A percentile compares a stretch with the other conserved stretches of the same genome.
Conservation (phyloP, 345 rosid species). For the Dipteronia sinensis region DNA sequence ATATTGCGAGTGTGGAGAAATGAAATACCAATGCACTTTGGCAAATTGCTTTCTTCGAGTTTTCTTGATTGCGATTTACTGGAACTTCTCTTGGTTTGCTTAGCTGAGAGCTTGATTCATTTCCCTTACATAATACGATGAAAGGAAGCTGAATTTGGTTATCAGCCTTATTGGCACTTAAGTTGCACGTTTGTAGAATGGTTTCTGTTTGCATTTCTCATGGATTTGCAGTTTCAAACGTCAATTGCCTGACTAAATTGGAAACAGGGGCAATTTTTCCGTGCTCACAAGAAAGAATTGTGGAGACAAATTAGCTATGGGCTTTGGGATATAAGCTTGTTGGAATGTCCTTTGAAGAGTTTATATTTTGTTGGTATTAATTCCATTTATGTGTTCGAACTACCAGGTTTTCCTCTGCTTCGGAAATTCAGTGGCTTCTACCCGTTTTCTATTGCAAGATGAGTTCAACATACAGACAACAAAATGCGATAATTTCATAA, state of each 20-base stretch:
- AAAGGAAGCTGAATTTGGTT: not conserved
- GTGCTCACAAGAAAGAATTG: too few relatives aligned
- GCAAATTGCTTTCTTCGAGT: not conserved
- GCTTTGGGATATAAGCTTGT: not conserved
- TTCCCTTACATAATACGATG: not conserved
- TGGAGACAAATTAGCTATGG: not conserved
- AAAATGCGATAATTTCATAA: conserved; percentile 91
- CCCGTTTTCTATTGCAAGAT: conserved; percentile 93
- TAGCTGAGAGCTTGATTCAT: not conserved
- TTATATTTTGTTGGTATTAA: not conserved
- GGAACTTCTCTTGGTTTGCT: not conserved
- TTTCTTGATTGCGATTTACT: not conserved
- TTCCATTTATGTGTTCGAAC: conserved; percentile 12
- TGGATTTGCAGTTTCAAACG: not conserved
- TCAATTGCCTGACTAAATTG: too few relatives aligned
- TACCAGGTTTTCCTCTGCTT: conserved; percentile 87
- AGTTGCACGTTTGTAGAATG: not conserved
- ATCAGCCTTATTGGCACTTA: not conserved
- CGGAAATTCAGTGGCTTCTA: conserved; percentile 92
- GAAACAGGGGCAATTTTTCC: too few relatives aligned
- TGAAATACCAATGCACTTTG: not conserved
- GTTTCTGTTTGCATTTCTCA: not conserved
- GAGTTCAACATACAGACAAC: conserved; percentile 99
- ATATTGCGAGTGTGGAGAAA: not conserved
- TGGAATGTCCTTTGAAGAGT: not conserved